Base-by-base conservation (phyloP, 768 basidiomycete genomes). In the Boletales sp. region DNA sequence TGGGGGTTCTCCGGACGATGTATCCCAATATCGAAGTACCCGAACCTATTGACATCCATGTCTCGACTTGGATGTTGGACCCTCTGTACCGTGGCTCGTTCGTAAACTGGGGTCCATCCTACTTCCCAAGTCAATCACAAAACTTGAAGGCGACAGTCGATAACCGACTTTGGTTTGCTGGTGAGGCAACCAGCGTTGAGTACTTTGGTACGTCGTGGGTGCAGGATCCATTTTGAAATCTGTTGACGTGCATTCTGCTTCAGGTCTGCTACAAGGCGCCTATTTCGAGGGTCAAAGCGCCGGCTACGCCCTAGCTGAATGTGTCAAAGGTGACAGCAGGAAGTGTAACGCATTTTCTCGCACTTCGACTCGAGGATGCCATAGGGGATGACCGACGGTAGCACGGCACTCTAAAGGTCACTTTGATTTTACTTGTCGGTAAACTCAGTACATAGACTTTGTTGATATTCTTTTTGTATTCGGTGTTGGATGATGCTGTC, bases 41-140 rank as follows among this genome's bases (percentile, higher is more conserved):
- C 8, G 73, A 75, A 4, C 83, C 86, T 0, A 55, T 71, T 7
- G 80, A 74, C 28, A 80, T 87, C 61, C 72, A 74, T 59, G 76
- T 82, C 54, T 73, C 76, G 4, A 66, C 73, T 5, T 87, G 86
- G 86, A 56, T 71, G 39, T 62, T 64, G 13, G 73, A 86, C 57
- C 74, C 77, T 4, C 66, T 78, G 34, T 69, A 50, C 52, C 57
- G 61, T 1, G 67, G 66, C 4, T 80, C 82, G 4, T 87, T 83
- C 55, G 81, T 80, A 18, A 87, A 85, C 51, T 87, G 84, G 84
- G 84, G 83, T 0, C 73, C 86, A 0, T 74, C 80, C 4, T 84
- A 83, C 54, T 63, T 78, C 12, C 72, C 71, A 14, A 68, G 64
- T 10, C 80, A 84, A 46, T 72, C 80, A n/a, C 66, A 76, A 28